Evolutionary conservation across 352 stramenopile genomes (phyloP).

Genomic region (Pythium rhizo-oryzae): DNA sequence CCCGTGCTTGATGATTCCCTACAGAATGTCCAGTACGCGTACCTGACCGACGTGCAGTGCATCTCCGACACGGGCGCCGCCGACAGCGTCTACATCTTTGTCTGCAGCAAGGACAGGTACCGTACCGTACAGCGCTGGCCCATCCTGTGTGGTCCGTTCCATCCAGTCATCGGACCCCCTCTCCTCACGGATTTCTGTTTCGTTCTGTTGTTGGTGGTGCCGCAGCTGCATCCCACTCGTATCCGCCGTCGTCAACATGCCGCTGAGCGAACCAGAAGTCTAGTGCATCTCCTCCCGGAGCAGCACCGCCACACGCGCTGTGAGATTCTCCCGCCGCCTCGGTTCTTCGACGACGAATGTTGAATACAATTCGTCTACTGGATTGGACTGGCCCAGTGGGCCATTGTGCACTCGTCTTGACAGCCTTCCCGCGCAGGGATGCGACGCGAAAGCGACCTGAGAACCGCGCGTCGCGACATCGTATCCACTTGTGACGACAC

Average conservation of each 20-base stretch:
- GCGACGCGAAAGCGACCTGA: too few species aligned
- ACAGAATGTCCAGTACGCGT: conserved; percentile 77
- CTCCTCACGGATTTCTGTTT: neutral
- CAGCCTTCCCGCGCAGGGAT: too few species aligned
- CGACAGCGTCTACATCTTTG: conserved; percentile 81
- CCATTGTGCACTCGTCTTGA: too few species aligned
- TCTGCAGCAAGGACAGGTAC: conserved; percentile 84
- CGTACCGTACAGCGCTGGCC: neutral
- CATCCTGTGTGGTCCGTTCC: neutral
- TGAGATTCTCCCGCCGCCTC: too few species aligned
- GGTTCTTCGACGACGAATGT: too few species aligned
- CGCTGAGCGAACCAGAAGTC: conserved; percentile 69
- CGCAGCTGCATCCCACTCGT: conserved; percentile 76
- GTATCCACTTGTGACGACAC: too few species aligned
- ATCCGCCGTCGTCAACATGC: conserved; percentile 83
- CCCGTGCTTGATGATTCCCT: neutral
- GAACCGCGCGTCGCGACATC: too few species aligned
- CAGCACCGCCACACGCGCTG: too few species aligned
- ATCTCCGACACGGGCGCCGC: conserved; percentile 68
- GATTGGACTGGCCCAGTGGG: too few species aligned
- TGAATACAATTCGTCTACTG: too few species aligned
- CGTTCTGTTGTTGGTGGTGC: neutral
- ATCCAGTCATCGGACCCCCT: neutral
- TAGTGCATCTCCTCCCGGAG: conserved; percentile 14
- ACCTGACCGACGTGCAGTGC: conserved; percentile 68